A percentile compares a stretch with the other conserved stretches of the same genome.
Conservation (phyloP, 1,284 basidiomycete genomes). For the Pisolithus thermaeus region DNA sequence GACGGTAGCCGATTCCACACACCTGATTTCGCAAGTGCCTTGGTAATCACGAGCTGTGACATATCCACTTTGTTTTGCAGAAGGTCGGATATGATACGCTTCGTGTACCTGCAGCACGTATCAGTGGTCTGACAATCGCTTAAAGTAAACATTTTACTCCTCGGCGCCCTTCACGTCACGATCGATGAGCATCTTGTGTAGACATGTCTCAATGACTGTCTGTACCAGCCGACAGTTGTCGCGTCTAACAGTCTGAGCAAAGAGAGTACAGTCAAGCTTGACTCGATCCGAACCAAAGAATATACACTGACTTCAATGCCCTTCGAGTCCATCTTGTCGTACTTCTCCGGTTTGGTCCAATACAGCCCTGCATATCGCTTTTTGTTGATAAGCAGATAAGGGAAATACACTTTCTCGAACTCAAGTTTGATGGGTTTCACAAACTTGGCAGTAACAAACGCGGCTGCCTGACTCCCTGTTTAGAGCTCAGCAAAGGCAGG, state of each 20-base stretch:
- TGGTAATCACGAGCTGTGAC: conserved; percentile 97
- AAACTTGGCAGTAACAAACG: conserved; percentile 88
- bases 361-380: conserved; percentile 96
- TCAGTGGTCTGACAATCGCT: conserved; percentile 8
- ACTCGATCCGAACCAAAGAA: neutral
- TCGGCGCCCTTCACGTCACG: conserved; percentile 89
- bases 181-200: conserved; percentile 95
- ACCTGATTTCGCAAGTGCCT: conserved; percentile 87
- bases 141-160: conserved; percentile 43
- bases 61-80: conserved; percentile 95
- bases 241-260: conserved; percentile 82
- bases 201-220: conserved; percentile 93
- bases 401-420: conserved; percentile 98
- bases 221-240: conserved; percentile 95
- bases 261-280: neutral
- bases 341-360: conserved; percentile 91
- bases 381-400: conserved; percentile 94
- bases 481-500: neutral
- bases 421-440: conserved; percentile 94
- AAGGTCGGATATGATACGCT: conserved; percentile 87
- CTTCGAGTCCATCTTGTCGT: conserved; percentile 98
- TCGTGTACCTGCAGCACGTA: conserved; percentile 67
- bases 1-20: conserved; percentile 16
- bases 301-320: conserved; percentile 79
- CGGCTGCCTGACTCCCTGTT: conserved; percentile 88